phyloP scores from a whole-genome alignment of 768 basidiomycete species.

The Crassisporium funariophilum region DNA sequence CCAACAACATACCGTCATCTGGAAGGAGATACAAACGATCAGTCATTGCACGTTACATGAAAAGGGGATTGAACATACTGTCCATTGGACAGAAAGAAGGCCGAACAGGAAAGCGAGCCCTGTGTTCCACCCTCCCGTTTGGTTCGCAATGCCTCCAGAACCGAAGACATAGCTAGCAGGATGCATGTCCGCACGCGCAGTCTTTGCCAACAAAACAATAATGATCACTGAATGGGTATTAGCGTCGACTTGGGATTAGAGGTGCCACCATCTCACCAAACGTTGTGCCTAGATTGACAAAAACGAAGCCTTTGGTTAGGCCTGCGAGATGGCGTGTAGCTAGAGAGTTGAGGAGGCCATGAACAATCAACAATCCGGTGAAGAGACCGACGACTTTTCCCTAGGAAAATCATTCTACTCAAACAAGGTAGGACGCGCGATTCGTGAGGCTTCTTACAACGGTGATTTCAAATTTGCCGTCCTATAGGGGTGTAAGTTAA shows the following conservation, averaged over 20 bases:
- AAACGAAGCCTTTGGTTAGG: conserved; percentile 78
- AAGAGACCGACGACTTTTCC: conserved; percentile 83
- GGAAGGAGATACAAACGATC: conserved; percentile 14
- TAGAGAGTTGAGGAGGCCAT: conserved; percentile 76
- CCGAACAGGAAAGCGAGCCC: conserved; percentile 87
- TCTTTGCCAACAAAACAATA: conserved; percentile 78
- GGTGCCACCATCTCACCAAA: conserved; percentile 42
- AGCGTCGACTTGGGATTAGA: conserved; percentile 4
- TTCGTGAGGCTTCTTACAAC: conserved; percentile 34
- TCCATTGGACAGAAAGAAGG: conserved; percentile 86
- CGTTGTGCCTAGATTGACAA: conserved; percentile 84
- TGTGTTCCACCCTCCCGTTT: conserved; percentile 76
- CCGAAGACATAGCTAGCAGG: conserved; percentile 80
- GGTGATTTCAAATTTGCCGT: conserved; percentile 62
- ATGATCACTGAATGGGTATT: conserved; percentile 64
- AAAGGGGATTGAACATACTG: conserved; percentile 44
- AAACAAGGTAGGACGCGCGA: no score
- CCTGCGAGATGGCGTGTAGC: conserved; percentile 75
- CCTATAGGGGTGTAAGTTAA: conserved; percentile 29
- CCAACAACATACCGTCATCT: conserved; percentile 56
- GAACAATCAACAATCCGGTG: conserved; percentile 71
- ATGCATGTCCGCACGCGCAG: conserved; percentile 78
- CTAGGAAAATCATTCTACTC: no score
- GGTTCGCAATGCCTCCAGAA: conserved; percentile 69
- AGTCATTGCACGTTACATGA: conserved; percentile 10